Percentiles rank a stretch among this genome's conserved stretches.
Conservation (phyloP, 2,329 filamentous ascomycete species). For the Raffaelea arxii region DNA sequence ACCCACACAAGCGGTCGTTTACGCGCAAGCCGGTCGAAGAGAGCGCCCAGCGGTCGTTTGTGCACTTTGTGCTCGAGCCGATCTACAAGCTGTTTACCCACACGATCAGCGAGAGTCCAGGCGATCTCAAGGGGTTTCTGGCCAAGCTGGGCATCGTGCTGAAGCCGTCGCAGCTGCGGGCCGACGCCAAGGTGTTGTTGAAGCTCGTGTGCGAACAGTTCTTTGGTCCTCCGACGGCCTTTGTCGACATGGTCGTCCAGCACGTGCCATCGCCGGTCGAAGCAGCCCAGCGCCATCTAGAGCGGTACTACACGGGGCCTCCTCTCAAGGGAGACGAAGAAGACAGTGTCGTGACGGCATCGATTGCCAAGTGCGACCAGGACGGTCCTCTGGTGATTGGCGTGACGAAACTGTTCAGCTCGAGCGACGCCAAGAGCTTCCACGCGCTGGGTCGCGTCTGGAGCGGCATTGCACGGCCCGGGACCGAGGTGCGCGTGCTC, state of each 20-base stretch:
- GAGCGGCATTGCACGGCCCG: constrained; percentile 79
- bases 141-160: constrained; percentile 70
- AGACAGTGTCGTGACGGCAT: constrained; percentile 68
- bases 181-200: constrained; percentile 80
- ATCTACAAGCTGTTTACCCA: constrained; percentile 97
- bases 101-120: constrained; percentile 82
- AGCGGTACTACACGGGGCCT: constrained; percentile 87
- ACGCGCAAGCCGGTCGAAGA: constrained; percentile 80
- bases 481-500: constrained; percentile 77
- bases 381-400: constrained; percentile 89
- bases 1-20: constrained; percentile 81
- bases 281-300: constrained; percentile 65
- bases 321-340: no score
- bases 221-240: constrained; percentile 80
- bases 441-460: constrained; percentile 84
- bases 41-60: constrained; percentile 73
- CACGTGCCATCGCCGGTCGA: constrained; percentile 82
- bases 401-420: constrained; percentile 87
- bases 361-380: constrained; percentile 76
- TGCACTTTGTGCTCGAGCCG: constrained; percentile 89
- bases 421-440: constrained; percentile 82
- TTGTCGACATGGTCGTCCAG: constrained; percentile 89
- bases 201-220: constrained; percentile 90
- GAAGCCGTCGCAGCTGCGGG: constrained; percentile 87
- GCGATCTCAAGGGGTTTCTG: constrained; percentile 72